These are phyloP conservation scores for Parmelia sp. DNA, from an alignment of 495 filamentous ascomycete species.

Conservation along the genomic window DNA sequence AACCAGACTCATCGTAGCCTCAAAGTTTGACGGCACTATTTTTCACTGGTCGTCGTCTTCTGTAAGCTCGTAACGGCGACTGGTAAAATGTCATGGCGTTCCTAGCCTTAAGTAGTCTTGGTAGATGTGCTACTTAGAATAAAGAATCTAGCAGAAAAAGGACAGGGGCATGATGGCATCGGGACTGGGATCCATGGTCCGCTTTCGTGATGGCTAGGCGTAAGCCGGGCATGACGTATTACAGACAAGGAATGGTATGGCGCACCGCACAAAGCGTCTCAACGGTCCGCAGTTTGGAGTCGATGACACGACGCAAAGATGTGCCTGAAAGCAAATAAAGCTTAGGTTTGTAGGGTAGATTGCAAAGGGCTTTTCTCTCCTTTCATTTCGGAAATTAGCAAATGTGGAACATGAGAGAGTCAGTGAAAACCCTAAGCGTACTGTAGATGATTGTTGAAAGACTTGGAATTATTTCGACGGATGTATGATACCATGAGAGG, in stretches of 20 bases:
- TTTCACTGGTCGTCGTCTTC: not conserved
- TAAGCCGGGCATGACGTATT: not conserved
- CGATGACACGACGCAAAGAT: not conserved
- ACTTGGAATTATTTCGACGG: not conserved
- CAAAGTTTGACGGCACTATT: not conserved
- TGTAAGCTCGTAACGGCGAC: not conserved
- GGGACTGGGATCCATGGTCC: not conserved
- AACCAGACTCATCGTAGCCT: not conserved
- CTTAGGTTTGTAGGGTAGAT: not conserved
- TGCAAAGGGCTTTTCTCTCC: not conserved
- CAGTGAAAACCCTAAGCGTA: not conserved
- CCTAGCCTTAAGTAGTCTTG: not conserved
- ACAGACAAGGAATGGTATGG: not conserved
- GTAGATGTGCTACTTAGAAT: not conserved
- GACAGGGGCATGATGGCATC: not conserved
- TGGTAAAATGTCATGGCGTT: not conserved
- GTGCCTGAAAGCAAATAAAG: not conserved
- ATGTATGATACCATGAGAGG: not conserved
- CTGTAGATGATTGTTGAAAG: not conserved
- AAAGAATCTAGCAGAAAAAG: not conserved
- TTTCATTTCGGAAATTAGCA: not conserved
- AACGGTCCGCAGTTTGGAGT: not conserved
- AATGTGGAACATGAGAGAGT: not conserved
- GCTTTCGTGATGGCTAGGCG: not conserved
- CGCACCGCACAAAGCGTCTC: not conserved